Conservation (phyloP, 495 filamentous ascomycete species). For the Cercophora samala region DNA sequence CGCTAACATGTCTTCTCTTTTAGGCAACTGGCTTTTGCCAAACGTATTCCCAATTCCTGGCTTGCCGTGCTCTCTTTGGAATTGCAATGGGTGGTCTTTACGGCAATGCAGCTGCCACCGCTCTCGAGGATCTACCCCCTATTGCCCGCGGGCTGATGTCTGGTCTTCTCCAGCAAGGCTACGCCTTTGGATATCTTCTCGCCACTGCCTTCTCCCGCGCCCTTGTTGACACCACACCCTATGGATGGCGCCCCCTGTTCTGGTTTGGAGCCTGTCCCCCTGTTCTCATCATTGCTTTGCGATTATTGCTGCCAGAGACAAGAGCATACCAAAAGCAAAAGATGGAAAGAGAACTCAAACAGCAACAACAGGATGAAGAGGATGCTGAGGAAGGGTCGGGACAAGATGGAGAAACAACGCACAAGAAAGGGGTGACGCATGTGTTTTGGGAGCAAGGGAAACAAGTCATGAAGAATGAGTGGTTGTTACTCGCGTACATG, state of each 20-base stretch:
- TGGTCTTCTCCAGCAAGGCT: conserved; percentile 83
- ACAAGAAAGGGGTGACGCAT: not conserved
- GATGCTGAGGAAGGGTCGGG: not conserved
- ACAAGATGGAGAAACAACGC: not conserved
- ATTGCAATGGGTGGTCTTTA: conserved; percentile 88
- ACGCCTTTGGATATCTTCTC: conserved; percentile 82
- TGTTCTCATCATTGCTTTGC: conserved; percentile 75
- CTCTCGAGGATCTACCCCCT: conserved; percentile 76
- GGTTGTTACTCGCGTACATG: conserved; percentile 74
- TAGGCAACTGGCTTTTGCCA: conserved; percentile 72
- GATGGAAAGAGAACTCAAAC: not conserved
- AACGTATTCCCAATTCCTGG: conserved; percentile 76
- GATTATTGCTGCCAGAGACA: conserved; percentile 74
- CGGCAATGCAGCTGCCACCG: conserved; percentile 82
- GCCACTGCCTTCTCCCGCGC: conserved; percentile 73
- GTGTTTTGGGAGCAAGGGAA: not conserved
- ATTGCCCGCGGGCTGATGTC: conserved; percentile 72
- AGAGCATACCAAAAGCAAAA: conserved; percentile 59
- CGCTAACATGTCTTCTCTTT: conserved; percentile 15
- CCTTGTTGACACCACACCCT: conserved; percentile 66
- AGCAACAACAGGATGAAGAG: not conserved
- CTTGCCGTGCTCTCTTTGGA: conserved; percentile 78
- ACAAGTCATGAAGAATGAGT: conserved; percentile 51
- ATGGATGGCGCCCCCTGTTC: conserved; percentile 78
- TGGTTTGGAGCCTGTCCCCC: conserved; percentile 84